Evolutionary conservation across 2,329 filamentous ascomycete genomes (phyloP), one percentile per base, ranked within the genome.

Genomic region (Cercospora janseana): DNA sequence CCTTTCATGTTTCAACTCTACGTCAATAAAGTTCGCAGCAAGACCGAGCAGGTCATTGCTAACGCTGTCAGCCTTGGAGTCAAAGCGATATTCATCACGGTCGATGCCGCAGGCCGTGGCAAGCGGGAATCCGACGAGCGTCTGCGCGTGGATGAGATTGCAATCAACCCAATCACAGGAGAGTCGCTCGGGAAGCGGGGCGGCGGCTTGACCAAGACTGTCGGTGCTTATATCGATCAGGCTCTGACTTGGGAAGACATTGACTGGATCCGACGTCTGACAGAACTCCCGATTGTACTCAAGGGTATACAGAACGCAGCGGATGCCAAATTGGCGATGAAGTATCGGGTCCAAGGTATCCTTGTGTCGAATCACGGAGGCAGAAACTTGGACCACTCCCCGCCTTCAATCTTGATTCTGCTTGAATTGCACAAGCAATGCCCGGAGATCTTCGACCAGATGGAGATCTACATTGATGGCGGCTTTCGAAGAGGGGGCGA

Each of bases 401-500:
- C 77, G 1, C 69, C 82, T 0, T 73, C 79, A 1, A 72, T 86
- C 13, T 60, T 84, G 4, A 73, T 79, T 0, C 63, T 86, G 2
- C 64, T 86, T 0, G 82, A 86, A 65, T 70, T 87, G 50, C 79
- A 80, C 48, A 75, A 75, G 55, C 77, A 76, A 54, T 80, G 77
- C 21, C 81, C 82, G 0, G 71, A 79, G 42, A 71, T 58, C 24
- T 56, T 58, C 13, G 42, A 54, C 18, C 48, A 46, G 10, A 85
- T 60, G 76, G 53, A 58, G 13, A 45, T 87, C 1, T 82, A 77
- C 50, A 69, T 87, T 5, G 83, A 87, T 54, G 81, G 83, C 0
- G 83, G 84, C 0, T 75, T 87, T 23, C 74, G 75, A 12, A 70
- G 82, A 12, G 83, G 83, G 0, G 80, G 80, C 0, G 83, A 87